Evolutionary conservation across 1,284 basidiomycete species (phyloP).

Genomic region (Gomphus bonarii): DNA sequence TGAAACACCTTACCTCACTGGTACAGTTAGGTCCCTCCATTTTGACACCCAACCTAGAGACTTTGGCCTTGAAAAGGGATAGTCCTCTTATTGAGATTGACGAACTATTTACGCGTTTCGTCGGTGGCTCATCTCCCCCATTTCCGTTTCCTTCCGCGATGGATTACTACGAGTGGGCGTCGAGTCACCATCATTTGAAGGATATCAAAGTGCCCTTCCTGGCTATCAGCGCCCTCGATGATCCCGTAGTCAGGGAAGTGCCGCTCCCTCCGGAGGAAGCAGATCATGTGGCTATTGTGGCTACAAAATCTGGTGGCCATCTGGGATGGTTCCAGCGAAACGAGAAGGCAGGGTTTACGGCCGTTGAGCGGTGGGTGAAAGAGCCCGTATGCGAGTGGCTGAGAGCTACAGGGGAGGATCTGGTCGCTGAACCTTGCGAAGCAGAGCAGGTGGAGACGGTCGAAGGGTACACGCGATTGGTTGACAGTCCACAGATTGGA

Average conservation of each 20-base stretch:
- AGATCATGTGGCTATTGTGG: conserved; percentile 58
- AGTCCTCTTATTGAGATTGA: conserved; percentile 18
- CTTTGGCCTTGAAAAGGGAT: conserved; percentile 16
- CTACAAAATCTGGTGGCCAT: conserved; percentile 79
- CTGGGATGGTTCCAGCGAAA: conserved; percentile 80
- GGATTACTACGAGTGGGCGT: conserved; percentile 77
- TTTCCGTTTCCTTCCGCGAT: conserved; percentile 73
- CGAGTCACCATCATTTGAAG: conserved; percentile 41
- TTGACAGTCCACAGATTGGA: conserved; percentile 31
- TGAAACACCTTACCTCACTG: conserved; percentile 45
- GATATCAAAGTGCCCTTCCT: conserved; percentile 65
- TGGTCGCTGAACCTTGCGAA: conserved; percentile 28
- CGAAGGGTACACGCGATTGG: conserved; percentile 49
- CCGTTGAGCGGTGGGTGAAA: conserved; percentile 57
- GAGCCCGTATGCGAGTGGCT: conserved; percentile 72
- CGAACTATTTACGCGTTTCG: conserved; percentile 54
- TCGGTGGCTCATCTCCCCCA: conserved; percentile 69
- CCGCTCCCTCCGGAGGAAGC: conserved; percentile 51
- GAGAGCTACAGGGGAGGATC: conserved; percentile 42
- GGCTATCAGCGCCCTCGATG: conserved; percentile 83
- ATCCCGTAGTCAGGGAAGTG: conserved; percentile 71
- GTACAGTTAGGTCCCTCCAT: conserved; percentile 17
- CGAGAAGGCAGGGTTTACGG: conserved; percentile 29
- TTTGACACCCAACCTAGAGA: neutral
- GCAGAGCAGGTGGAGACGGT: conserved; percentile 29